A percentile compares a stretch with the other conserved stretches of the same genome.
These are phyloP conservation scores for Nakaseomyces uthaithaninus DNA, from an alignment of 1,139 yeast species.

Conservation along the genomic window DNA sequence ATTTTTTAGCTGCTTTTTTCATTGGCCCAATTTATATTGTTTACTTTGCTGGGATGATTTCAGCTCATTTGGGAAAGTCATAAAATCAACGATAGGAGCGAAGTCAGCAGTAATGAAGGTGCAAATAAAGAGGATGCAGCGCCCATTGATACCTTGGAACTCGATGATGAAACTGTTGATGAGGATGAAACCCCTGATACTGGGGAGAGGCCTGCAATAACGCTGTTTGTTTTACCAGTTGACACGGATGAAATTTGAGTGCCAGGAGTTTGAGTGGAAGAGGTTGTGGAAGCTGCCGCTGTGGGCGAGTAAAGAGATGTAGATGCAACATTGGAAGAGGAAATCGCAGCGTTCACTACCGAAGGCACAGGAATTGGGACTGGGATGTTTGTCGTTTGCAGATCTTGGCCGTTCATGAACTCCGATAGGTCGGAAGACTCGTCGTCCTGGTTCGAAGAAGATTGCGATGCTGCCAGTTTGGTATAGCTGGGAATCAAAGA, in stretches of 20 bases:
- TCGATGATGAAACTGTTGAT: neutral
- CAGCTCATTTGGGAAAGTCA: too few species aligned
- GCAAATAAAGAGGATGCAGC: neutral
- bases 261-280: neutral
- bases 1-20: neutral
- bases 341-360: neutral
- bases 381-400: neutral
- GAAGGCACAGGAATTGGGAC: neutral
- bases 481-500: constrained; percentile 5
- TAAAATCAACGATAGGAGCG: neutral
- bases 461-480: neutral
- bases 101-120: constrained; percentile 1
- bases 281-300: neutral
- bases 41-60: too few species aligned
- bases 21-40: too few species aligned
- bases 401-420: constrained; percentile 1
- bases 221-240: neutral
- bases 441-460: neutral
- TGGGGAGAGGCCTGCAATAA: constrained; percentile 3
- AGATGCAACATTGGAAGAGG: neutral
- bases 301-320: neutral
- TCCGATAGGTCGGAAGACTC: constrained; percentile 5
- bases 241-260: neutral
- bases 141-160: neutral
- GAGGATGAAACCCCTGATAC: neutral